Percentiles rank a stretch among this genome's conserved stretches.
These are phyloP conservation scores for Calocybe indica DNA, from an alignment of 768 basidiomycete genomes.

Conservation along the genomic window DNA sequence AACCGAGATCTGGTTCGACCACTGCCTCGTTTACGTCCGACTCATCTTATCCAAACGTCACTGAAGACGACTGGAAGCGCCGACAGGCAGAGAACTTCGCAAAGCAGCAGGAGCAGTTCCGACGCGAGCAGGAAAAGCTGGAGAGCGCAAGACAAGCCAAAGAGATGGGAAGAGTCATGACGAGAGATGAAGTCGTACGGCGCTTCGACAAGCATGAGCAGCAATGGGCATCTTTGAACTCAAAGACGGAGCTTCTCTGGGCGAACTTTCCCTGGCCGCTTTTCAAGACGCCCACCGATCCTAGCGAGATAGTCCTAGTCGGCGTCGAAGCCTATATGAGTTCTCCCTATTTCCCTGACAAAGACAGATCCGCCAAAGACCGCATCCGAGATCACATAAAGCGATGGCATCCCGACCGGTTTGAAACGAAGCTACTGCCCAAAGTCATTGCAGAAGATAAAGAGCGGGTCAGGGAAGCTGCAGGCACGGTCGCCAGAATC, in stretches of 20 bases:
- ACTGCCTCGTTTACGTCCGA: neutral
- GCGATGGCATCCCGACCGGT: conserved; percentile 81
- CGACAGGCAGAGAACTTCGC: conserved; percentile 59
- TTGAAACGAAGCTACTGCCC: conserved; percentile 61
- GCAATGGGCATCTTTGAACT: conserved; percentile 48
- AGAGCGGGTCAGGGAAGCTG: conserved; percentile 66
- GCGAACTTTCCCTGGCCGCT: conserved; percentile 72
- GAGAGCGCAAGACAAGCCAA: conserved; percentile 51
- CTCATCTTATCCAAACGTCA: neutral
- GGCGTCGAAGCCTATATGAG: conserved; percentile 59
- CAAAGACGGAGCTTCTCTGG: conserved; percentile 47
- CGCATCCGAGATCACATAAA: conserved; percentile 71
- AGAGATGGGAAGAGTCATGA: conserved; percentile 44
- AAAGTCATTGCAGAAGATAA: conserved; percentile 60
- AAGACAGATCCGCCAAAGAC: conserved; percentile 53
- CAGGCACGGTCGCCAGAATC: conserved; percentile 62
- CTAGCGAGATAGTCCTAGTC: conserved; percentile 55
- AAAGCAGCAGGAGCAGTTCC: conserved; percentile 65
- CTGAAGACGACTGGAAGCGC: conserved; percentile 56
- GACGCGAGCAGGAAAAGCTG: conserved; percentile 56
- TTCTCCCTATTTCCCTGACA: conserved; percentile 48
- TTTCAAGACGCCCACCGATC: conserved; percentile 45
- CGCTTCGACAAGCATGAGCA: conserved; percentile 58
- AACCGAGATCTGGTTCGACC: neutral
- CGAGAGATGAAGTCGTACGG: conserved; percentile 50